Evolutionary conservation across 1,139 yeast species (phyloP), one percentile per base, ranked within the genome.

Genomic region (Scheffersomyces parashehatae): DNA sequence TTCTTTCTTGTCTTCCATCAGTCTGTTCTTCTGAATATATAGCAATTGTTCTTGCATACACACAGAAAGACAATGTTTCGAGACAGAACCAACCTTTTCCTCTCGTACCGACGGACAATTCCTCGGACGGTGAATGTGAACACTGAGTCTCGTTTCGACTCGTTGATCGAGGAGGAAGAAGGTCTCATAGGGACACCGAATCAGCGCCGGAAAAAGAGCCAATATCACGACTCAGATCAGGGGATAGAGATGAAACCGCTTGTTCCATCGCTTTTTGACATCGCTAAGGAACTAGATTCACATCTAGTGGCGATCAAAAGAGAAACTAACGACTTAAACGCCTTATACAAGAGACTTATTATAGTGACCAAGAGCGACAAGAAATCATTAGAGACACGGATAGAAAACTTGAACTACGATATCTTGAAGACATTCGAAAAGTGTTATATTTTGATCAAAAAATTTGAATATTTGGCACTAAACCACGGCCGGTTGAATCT

Each of bases 291-390:
- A 46, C 79, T 93, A 8, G 96, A 90, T 59, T 79, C 72, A 29
- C 68, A 79, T 46, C 64, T 91, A 36, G 62, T 52, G 1, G 69
- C 69, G 15, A 75, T 86, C 43, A 75, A 77, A 45, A 51, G 56
- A 35, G 68, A 82, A 55, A 76, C 84, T 49, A 70, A 73, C 47
- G 79, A 76, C 46, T 72, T 93, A 54, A 84, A 82, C 43, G 75
- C 78, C 30, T 64, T 89, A 39, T 95, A 95, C 62, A 85, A 87
- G 60, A 86, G 85, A 64, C 86, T 91, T 52, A 75, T 93, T 28
- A 77, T 93, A 38, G 96, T 97, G 2, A 93, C 93, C 34, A 88
- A 90, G 58, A 83, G 79, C 51, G 97, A 91, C 60, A 77, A 88
- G 50, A 73, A 75, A 16, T 83, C 82, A 51, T 86, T 85, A 53